A percentile compares a stretch with the other conserved stretches of the same genome.
phyloP scores from a whole-genome alignment of 129 eudicot species.

The Escallonia herrerae region DNA sequence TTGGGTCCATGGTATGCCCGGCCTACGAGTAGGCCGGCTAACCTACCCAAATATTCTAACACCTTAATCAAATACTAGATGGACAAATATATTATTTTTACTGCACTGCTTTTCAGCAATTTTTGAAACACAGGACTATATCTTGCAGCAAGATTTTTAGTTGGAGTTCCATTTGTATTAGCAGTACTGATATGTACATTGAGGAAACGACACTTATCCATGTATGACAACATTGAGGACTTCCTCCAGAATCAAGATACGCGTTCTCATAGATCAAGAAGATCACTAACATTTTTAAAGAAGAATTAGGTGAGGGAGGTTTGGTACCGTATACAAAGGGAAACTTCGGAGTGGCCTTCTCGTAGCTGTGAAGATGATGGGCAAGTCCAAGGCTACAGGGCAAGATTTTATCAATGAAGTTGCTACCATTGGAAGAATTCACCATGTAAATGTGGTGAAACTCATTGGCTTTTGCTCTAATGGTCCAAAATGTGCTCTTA shows the following conservation, averaged over 20 bases:
- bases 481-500: background rate
- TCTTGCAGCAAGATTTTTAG: background rate
- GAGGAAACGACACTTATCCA: conserved; percentile 11
- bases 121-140: too few relatives aligned
- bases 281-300: too few relatives aligned
- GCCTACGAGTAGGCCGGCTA: too few relatives aligned
- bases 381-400: conserved; percentile 5
- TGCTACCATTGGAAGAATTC: conserved; percentile 14
- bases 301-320: too few relatives aligned
- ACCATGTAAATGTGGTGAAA: conserved; percentile 5
- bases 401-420: conserved; percentile 22
- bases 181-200: background rate
- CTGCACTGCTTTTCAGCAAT: too few relatives aligned
- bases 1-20: too few relatives aligned
- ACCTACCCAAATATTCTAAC: too few relatives aligned
- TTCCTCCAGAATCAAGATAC: conserved; percentile 7
- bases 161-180: background rate
- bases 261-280: conserved; percentile 4
- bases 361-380: conserved; percentile 12
- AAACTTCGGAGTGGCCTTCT: conserved; percentile 9
- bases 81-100: too few relatives aligned
- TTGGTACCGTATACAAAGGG: too few relatives aligned
- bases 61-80: too few relatives aligned
- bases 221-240: conserved; percentile 5
- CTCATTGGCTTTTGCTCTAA: background rate